Evolutionary conservation across 2,329 filamentous ascomycete genomes (phyloP), one percentile per base, ranked within the genome.

Genomic region (Chrysosporium queenslandicum): DNA sequence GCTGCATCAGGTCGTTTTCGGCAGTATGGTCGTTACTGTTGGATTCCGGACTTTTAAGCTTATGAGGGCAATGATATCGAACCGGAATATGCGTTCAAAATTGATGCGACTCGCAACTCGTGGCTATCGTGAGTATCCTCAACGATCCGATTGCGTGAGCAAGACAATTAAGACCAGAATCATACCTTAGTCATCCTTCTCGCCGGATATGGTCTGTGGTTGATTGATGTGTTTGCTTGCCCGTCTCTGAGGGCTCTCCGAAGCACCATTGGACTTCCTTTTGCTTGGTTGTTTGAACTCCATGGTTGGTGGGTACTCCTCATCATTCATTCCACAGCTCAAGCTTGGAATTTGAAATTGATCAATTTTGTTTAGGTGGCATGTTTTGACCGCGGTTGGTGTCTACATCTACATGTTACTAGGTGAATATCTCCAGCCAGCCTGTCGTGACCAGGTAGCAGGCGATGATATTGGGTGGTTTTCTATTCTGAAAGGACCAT

Each of bases 241-340:
- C 53, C 48, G 14, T 53, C 39, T 39, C 52, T 63, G 1, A 55
- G 59, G 12, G 41, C 55, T 1, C 32, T 55, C 25, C 55, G 61
- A 45, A 51, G 47, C 7, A 16, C 41, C 14, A 21, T 62, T 16
- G 60, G 58, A 8, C 30, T 60, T 4, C 57, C 59, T n/a, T 48
- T 55, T 34, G 60, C 55, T 2, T 63, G 59, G 52, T n/a, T 59
- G 29, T 56, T 62, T 37, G 61, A 64, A 41, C 54, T 64, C 25
- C 61, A 64, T 45, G 61, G 61, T 27, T 64, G 61, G 61, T 56
- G 46, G 45, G 54, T 30, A n/a, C 21, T 21, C 12, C 3, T 7
- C 14, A 14, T n/a, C n/a, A 20, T 39, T 6, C 6, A 14, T 4
- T 25, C 14, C 29, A 16, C 4, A 6, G 11, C 36, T 16, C n/a